These are phyloP conservation scores for Phellinidium pouzarii DNA, from an alignment of 1,284 basidiomycete species.

Conservation along the genomic window DNA sequence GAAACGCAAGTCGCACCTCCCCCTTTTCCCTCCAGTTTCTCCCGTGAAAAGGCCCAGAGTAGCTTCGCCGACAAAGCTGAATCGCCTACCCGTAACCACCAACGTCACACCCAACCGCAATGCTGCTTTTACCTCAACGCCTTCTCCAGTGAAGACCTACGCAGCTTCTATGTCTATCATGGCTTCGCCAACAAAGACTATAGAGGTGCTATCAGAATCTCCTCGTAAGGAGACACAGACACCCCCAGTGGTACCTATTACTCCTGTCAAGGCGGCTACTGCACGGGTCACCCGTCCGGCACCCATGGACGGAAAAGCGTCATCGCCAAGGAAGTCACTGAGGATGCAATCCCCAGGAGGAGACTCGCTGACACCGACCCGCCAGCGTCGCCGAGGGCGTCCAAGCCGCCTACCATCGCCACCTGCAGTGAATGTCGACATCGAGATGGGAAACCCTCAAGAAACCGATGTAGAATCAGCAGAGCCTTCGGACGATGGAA, in stretches of 20 bases:
- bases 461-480: neutral
- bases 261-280: constrained; percentile 4
- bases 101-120: neutral
- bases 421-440: neutral
- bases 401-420: neutral
- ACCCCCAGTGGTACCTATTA: neutral
- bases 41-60: constrained; percentile 11
- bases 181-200: constrained; percentile 1
- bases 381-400: neutral
- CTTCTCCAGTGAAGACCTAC: constrained; percentile 3
- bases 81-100: constrained; percentile 9
- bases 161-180: neutral
- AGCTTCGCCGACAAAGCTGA: constrained; percentile 13
- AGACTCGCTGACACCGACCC: constrained; percentile 15
- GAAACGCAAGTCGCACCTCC: constrained; percentile 12
- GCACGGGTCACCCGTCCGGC: neutral
- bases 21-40: constrained; percentile 9
- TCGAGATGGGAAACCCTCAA: neutral
- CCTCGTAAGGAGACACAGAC: neutral
- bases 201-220: neutral
- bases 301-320: neutral
- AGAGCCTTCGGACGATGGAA: constrained; percentile 7
- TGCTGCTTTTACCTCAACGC: too few species aligned
- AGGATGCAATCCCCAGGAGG: neutral
- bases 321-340: constrained; percentile 6